A percentile compares a stretch with the other conserved stretches of the same genome.
Conservation (phyloP, 2,329 filamentous ascomycete species). For the Fusarium sterilihyphosum region DNA sequence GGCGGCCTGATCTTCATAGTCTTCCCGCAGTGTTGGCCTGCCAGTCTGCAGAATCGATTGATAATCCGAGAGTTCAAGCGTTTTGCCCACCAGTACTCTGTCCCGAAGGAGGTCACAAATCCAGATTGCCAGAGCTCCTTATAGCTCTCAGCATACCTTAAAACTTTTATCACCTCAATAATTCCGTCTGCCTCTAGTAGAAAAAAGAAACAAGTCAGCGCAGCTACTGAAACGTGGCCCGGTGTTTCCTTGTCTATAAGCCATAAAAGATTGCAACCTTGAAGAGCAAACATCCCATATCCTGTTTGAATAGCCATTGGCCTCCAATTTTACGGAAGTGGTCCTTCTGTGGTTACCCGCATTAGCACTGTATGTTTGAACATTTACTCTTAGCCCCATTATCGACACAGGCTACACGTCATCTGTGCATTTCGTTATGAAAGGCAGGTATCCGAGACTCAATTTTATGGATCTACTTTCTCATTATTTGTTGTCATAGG, state of each 20-base stretch:
- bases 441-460: not conserved
- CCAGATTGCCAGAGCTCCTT: no score
- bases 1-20: accelerated
- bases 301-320: not conserved
- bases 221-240: no score
- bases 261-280: accelerated
- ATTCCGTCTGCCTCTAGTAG: no score
- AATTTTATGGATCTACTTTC: not conserved
- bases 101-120: no score
- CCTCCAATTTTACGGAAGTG: not conserved
- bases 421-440: not conserved
- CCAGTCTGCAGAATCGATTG: no score
- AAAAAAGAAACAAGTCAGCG: no score
- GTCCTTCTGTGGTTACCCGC: not conserved
- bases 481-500: not conserved
- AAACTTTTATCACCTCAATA: accelerated
- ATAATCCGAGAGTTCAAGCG: no score
- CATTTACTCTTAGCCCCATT: not conserved
- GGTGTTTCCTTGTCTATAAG: no score
- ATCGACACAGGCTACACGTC: not conserved
- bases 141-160: accelerated
- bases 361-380: not conserved
- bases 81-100: no score
- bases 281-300: not conserved
- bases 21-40: accelerated